A percentile compares a stretch with the other conserved stretches of the same genome.
Conservation (phyloP, 768 basidiomycete genomes). For the Xerocomellus chrysenteron region DNA sequence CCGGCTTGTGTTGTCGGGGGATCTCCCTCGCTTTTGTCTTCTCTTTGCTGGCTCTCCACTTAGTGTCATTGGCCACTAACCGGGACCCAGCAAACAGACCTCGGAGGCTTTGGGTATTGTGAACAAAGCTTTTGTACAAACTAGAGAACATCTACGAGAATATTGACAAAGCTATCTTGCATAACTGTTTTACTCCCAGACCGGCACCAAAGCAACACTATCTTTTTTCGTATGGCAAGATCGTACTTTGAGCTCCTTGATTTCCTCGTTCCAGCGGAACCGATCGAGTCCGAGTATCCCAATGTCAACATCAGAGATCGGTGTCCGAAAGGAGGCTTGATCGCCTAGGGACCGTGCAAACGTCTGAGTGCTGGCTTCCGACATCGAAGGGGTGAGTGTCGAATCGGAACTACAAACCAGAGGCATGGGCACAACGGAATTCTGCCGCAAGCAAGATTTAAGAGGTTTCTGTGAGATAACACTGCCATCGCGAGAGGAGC, state of each 20-base stretch:
- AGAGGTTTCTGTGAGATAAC: conserved; percentile 5
- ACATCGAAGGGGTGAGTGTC: background rate
- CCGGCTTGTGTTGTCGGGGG: conserved; percentile 66
- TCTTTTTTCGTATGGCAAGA: conserved; percentile 21
- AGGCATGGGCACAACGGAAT: background rate
- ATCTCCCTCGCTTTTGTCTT: conserved; percentile 24
- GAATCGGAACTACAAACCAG: background rate
- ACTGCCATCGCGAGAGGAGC: background rate
- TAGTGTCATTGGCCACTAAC: background rate
- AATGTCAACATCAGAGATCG: conserved; percentile 17
- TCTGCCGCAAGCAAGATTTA: conserved; percentile 13
- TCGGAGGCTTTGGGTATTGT: background rate
- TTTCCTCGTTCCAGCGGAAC: conserved; percentile 20
- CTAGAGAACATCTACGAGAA: too few relatives aligned
- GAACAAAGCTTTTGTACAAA: too few relatives aligned
- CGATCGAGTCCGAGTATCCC: conserved; percentile 28
- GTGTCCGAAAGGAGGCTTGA: conserved; percentile 16
- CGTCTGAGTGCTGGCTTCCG: conserved; percentile 1
- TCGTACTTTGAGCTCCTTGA: conserved; percentile 10
- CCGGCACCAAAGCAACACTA: conserved; percentile 19
- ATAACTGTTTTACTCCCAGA: conserved; percentile 4
- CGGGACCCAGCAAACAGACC: conserved; percentile 14
- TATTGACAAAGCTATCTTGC: background rate
- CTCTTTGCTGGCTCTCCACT: conserved; percentile 12
- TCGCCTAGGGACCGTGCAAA: conserved; percentile 3